phyloP scores from a whole-genome alignment of 2,329 filamentous ascomycete species.

The Alternaria hordeiaustralica region DNA sequence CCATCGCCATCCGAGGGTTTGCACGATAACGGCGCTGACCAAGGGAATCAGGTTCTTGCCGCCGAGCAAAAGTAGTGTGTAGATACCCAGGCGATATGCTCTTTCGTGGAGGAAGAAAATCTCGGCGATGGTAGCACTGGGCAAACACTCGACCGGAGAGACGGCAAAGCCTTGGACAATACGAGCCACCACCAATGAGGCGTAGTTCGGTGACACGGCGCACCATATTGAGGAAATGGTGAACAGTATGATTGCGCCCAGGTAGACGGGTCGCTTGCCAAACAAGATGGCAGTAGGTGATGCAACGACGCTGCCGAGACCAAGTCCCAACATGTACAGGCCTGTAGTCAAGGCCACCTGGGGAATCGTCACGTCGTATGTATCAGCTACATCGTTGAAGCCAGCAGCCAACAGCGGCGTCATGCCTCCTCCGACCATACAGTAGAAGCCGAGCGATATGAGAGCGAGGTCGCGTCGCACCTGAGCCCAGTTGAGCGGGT shows the following conservation, averaged over 20 bases:
- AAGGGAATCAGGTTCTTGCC: conserved; percentile 91
- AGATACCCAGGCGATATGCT: conserved; percentile 91
- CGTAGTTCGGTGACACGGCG: conserved; percentile 79
- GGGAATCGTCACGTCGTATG: conserved; percentile 70
- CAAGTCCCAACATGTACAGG: conserved; percentile 92
- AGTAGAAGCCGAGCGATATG: conserved; percentile 86
- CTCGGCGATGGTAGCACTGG: conserved; percentile 91
- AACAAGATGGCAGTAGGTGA: conserved; percentile 90
- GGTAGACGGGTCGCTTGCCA: conserved; percentile 90
- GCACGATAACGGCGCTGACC: conserved; percentile 83
- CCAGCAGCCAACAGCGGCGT: conserved; percentile 89
- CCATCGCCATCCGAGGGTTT: conserved; percentile 83
- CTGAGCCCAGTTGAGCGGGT: conserved; percentile 88
- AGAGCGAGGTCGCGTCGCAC: conserved; percentile 83
- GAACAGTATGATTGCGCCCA: conserved; percentile 78
- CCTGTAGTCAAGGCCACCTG: conserved; percentile 86
- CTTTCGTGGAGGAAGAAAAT: conserved; percentile 96
- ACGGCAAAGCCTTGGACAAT: conserved; percentile 89
- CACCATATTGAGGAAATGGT: conserved; percentile 82
- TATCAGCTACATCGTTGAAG: conserved; percentile 78
- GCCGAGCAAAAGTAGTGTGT: conserved; percentile 84
- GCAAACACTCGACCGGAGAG: conserved; percentile 89
- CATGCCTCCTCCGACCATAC: conserved; percentile 91
- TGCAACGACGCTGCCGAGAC: conserved; percentile 80
- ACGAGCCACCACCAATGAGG: conserved; percentile 78